phyloP scores from a whole-genome alignment of 179 eudicot genomes.

The Beta macrorhiza region DNA sequence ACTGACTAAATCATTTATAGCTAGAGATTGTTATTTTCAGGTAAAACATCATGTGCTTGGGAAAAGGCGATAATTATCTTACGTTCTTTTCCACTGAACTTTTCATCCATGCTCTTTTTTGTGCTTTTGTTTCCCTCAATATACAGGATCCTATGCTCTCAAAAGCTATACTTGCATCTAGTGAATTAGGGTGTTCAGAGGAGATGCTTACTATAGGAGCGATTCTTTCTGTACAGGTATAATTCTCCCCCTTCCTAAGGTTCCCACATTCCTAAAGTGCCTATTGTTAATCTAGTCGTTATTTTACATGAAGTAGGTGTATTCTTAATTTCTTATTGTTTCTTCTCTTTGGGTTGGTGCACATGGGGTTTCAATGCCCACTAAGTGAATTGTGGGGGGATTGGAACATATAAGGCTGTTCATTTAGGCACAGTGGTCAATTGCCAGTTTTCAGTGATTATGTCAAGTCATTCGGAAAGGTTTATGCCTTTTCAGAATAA shows the following conservation, averaged over 20 bases:
- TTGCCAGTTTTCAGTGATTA: background rate
- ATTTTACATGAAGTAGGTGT: background rate
- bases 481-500: background rate
- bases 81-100: background rate
- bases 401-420: background rate
- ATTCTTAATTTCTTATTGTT: background rate
- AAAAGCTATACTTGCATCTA: conserved; percentile 82
- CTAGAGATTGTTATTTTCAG: too few relatives aligned
- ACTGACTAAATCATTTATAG: too few relatives aligned
- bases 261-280: background rate
- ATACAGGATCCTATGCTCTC: conserved; percentile 92
- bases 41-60: too few relatives aligned
- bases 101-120: background rate
- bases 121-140: background rate
- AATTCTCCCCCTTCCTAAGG: conserved; percentile 5
- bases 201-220: conserved; percentile 92
- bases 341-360: background rate
- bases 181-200: conserved; percentile 79
- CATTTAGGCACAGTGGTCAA: background rate
- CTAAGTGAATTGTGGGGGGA: background rate
- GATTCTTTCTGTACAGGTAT: conserved; percentile 84
- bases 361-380: background rate
- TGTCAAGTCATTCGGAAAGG: background rate
- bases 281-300: background rate
- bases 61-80: too few relatives aligned